Percentiles rank a stretch among this genome's conserved stretches.
These are phyloP conservation scores for Alnus glutinosa DNA, from an alignment of 306 rosid species.

Conservation along the genomic window DNA sequence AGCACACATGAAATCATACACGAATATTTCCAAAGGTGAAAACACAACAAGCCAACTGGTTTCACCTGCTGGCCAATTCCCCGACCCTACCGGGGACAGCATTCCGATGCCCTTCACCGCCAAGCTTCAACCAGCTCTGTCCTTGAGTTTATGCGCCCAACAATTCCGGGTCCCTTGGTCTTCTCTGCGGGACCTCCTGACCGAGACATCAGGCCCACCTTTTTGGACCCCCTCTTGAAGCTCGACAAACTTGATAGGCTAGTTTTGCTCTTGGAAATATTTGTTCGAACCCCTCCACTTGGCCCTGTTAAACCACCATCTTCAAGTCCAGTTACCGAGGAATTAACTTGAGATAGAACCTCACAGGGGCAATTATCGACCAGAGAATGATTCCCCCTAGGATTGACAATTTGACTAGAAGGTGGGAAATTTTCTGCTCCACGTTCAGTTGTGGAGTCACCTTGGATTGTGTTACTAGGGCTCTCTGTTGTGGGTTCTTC, in stretches of 20 bases:
- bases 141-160: slow-evolving; percentile 71
- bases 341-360: slow-evolving; percentile 61
- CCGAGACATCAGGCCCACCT: slow-evolving; percentile 29
- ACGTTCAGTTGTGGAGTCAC: slow-evolving; percentile 33
- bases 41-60: slow-evolving; percentile 6
- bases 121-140: slow-evolving; percentile 82
- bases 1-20: slow-evolving; percentile 37
- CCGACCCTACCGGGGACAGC: background rate
- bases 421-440: slow-evolving; percentile 48
- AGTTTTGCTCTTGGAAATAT: slow-evolving; percentile 43
- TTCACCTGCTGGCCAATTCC: slow-evolving; percentile 16
- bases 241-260: slow-evolving; percentile 45
- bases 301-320: slow-evolving; percentile 32
- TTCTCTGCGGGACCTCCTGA: slow-evolving; percentile 48
- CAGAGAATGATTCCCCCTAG: slow-evolving; percentile 53
- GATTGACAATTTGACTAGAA: slow-evolving; percentile 43
- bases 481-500: slow-evolving; percentile 55
- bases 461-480: slow-evolving; percentile 34
- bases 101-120: slow-evolving; percentile 60
- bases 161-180: slow-evolving; percentile 54
- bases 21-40: slow-evolving; percentile 33
- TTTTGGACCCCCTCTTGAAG: slow-evolving; percentile 44
- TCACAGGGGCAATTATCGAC: slow-evolving; percentile 65
- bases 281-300: slow-evolving; percentile 38
- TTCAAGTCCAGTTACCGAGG: slow-evolving; percentile 50